Conservation (phyloP, 2,329 filamentous ascomycete species). For the Cladorrhinum sp. region DNA sequence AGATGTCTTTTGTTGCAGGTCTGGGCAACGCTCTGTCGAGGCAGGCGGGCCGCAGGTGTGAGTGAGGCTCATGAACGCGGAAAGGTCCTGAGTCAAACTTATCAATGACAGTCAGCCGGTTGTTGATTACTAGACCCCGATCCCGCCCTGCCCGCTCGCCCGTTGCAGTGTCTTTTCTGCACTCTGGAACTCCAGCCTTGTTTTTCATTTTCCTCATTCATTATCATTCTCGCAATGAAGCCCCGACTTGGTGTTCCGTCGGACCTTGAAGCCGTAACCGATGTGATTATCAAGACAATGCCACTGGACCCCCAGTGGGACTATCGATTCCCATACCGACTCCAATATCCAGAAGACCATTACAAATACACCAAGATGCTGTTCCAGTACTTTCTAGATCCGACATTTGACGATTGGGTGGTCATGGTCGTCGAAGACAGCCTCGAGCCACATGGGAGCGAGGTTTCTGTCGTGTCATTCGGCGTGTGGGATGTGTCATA, state of each 20-base stretch:
- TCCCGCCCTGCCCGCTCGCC: background rate
- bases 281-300: slow-evolving; percentile 26
- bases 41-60: background rate
- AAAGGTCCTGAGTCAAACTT: background rate
- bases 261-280: slow-evolving; percentile 25
- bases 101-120: background rate
- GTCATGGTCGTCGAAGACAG: slow-evolving; percentile 28
- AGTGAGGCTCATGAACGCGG: background rate
- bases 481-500: slow-evolving; percentile 27
- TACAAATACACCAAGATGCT: slow-evolving; percentile 26
- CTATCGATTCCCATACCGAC: slow-evolving; percentile 26
- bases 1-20: background rate
- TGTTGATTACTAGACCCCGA: background rate
- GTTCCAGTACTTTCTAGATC: slow-evolving; percentile 26
- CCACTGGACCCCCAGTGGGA: slow-evolving; percentile 27
- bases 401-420: slow-evolving; percentile 24
- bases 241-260: slow-evolving; percentile 22
- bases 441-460: slow-evolving; percentile 9
- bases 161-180: background rate
- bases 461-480: slow-evolving; percentile 20
- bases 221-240: slow-evolving; percentile 15
- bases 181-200: background rate
- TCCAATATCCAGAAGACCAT: slow-evolving; percentile 24
- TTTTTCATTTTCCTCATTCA: background rate
- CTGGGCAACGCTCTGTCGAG: background rate